These are phyloP conservation scores for Acer negundo DNA, from an alignment of 345 rosid species.

Conservation along the genomic window DNA sequence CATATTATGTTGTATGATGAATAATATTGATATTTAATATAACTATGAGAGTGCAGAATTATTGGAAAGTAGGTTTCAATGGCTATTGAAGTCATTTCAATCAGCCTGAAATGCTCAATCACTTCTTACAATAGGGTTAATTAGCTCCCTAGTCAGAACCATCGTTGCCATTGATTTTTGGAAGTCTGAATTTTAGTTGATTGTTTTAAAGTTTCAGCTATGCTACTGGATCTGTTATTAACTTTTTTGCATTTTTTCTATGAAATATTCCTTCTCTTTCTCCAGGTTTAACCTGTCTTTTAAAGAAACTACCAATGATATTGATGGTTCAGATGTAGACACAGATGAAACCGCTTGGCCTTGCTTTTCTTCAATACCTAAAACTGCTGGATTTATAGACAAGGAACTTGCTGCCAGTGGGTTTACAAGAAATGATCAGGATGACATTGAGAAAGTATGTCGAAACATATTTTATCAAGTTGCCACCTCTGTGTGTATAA, in stretches of 20 bases:
- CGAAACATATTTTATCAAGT: constrained; percentile 19
- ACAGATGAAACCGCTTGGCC: constrained; percentile 63
- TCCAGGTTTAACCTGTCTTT: constrained; percentile 68
- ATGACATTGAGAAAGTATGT: constrained; percentile 71
- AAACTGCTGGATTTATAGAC: constrained; percentile 72
- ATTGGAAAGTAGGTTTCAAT: neutral
- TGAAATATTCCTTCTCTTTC: constrained; percentile 14
- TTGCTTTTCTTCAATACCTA: constrained; percentile 63
- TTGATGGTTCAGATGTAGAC: constrained; percentile 46
- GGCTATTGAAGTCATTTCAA: neutral
- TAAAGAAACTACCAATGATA: constrained; percentile 43
- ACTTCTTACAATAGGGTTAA: neutral
- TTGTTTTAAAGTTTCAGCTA: constrained; percentile 5
- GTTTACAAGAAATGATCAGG: constrained; percentile 82
- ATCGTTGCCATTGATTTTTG: neutral
- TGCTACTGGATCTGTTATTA: neutral
- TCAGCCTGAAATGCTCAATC: neutral
- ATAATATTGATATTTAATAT: neutral
- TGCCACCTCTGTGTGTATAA: neutral
- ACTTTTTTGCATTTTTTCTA: neutral
- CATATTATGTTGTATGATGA: no score
- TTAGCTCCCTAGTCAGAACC: neutral
- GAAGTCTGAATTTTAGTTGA: neutral
- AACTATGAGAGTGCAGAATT: neutral
- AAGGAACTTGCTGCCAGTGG: constrained; percentile 95